These are phyloP conservation scores for Auricularia heimuer DNA, from an alignment of 768 basidiomycete genomes.

Conservation along the genomic window DNA sequence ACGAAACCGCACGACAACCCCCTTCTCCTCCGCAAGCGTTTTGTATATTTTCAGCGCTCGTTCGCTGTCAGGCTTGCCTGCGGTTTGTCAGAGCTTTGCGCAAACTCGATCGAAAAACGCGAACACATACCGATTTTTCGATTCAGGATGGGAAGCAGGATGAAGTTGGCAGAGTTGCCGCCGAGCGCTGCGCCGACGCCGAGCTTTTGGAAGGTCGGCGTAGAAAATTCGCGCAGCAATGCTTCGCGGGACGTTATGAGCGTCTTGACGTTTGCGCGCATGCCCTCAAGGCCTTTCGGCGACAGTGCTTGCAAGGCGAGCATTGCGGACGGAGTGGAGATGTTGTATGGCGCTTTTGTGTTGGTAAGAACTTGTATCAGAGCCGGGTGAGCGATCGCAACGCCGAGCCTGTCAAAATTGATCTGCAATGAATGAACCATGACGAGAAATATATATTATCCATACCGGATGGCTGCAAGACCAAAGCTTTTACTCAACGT, in stretches of 20 bases:
- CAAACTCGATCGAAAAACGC: neutral
- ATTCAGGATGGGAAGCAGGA: slow-evolving; percentile 67
- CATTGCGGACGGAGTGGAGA: slow-evolving; percentile 80
- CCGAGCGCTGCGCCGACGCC: slow-evolving; percentile 67
- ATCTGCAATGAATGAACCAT: neutral
- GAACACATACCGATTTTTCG: slow-evolving; percentile 37
- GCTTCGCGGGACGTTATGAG: slow-evolving; percentile 48
- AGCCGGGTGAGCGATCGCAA: slow-evolving; percentile 81
- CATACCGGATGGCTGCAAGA: slow-evolving; percentile 86
- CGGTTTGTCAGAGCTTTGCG: too few relatives aligned
- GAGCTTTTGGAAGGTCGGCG: slow-evolving; percentile 29
- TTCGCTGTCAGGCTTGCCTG: slow-evolving; percentile 21
- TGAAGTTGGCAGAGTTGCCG: slow-evolving; percentile 82
- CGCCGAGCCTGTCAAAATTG: slow-evolving; percentile 54
- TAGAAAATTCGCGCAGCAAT: slow-evolving; percentile 42
- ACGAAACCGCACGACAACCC: slow-evolving; percentile 85
- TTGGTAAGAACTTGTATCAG: slow-evolving; percentile 87
- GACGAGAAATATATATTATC: neutral
- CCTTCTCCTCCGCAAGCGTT: slow-evolving; percentile 70
- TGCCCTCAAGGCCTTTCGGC: slow-evolving; percentile 45
- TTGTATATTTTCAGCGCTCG: slow-evolving; percentile 51
- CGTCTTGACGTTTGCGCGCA: slow-evolving; percentile 53
- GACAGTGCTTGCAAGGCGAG: slow-evolving; percentile 75
- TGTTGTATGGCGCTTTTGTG: slow-evolving; percentile 96
- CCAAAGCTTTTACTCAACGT: slow-evolving; percentile 96